A percentile compares a stretch with the other conserved stretches of the same genome.
These are phyloP conservation scores for Boehmeria nivea DNA, from an alignment of 306 rosid species.

Conservation along the genomic window DNA sequence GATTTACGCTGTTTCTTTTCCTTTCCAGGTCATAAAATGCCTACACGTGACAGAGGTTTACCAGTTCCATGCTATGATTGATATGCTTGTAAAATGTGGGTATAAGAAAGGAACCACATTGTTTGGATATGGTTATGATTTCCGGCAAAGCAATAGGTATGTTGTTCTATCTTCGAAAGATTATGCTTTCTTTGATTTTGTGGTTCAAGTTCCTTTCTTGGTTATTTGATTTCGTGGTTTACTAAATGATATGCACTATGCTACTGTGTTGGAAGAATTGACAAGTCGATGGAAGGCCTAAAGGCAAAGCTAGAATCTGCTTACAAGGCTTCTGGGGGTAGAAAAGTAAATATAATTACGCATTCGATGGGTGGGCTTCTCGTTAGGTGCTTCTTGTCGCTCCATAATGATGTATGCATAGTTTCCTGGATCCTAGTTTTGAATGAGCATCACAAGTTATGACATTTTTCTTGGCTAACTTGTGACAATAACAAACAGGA, in stretches of 20 bases:
- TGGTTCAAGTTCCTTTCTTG: not conserved
- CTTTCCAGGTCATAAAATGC: conserved; percentile 64
- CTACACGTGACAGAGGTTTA: conserved; percentile 63
- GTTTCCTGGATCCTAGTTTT: conserved; percentile 22
- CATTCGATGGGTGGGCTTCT: conserved; percentile 96
- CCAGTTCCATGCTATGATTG: conserved; percentile 88
- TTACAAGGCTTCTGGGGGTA: conserved; percentile 82
- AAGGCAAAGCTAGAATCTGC: conserved; percentile 71
- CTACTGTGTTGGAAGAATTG: conserved; percentile 50
- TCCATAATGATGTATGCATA: conserved; percentile 61
- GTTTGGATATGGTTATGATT: conserved; percentile 94
- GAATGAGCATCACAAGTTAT: not conserved
- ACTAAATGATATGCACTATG: conserved; percentile 8
- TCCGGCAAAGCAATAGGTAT: conserved; percentile 92
- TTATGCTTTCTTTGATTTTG: not conserved
- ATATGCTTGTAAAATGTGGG: conserved; percentile 76
- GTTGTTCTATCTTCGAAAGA: not conserved
- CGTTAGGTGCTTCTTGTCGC: conserved; percentile 65
- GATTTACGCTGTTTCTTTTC: too few species aligned
- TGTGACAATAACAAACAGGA: not conserved
- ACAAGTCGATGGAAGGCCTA: conserved; percentile 65
- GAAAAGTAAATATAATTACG: conserved; percentile 74
- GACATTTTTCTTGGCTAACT: too few species aligned
- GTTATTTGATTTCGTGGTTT: not conserved
- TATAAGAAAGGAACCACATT: conserved; percentile 84